Conservation (phyloP, 495 filamentous ascomycete species). For the Talaromyces liani region DNA sequence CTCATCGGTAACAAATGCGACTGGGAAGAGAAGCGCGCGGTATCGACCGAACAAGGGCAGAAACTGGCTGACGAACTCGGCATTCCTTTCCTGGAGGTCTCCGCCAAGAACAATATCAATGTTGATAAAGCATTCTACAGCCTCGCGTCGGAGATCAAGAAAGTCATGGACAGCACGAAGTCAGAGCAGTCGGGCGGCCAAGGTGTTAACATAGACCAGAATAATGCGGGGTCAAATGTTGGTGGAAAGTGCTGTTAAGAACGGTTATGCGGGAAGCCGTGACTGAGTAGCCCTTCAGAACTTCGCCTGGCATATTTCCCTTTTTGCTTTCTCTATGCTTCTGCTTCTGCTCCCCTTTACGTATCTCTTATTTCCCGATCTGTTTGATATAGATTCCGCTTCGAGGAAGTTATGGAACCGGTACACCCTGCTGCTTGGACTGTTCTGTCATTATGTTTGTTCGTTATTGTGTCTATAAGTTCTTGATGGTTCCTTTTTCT, state of each 20-base stretch:
- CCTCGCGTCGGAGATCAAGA: slow-evolving; percentile 96
- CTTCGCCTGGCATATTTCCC: background rate
- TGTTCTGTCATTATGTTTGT: slow-evolving; percentile 3
- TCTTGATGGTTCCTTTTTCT: background rate
- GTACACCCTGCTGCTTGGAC: background rate
- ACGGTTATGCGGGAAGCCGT: background rate
- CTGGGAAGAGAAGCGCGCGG: slow-evolving; percentile 97
- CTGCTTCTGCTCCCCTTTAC: background rate
- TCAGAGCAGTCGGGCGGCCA: slow-evolving; percentile 56
- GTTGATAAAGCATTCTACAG: slow-evolving; percentile 98
- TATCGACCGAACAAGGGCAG: slow-evolving; percentile 89
- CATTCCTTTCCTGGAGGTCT: slow-evolving; percentile 97
- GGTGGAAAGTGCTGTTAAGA: slow-evolving; percentile 86
- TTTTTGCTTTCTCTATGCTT: background rate
- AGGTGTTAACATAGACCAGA: slow-evolving; percentile 66
- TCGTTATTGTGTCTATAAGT: slow-evolving; percentile 5
- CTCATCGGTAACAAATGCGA: slow-evolving; percentile 99
- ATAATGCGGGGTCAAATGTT: slow-evolving; percentile 50
- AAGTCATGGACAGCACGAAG: slow-evolving; percentile 67
- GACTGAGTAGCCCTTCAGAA: background rate
- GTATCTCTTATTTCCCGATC: background rate
- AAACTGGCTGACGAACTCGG: slow-evolving; percentile 90
- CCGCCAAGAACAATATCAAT: slow-evolving; percentile 98
- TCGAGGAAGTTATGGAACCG: background rate
- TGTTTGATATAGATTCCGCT: slow-evolving; percentile 2